phyloP scores from a whole-genome alignment of 768 basidiomycete genomes.

The Leccinum fibrillosum region DNA sequence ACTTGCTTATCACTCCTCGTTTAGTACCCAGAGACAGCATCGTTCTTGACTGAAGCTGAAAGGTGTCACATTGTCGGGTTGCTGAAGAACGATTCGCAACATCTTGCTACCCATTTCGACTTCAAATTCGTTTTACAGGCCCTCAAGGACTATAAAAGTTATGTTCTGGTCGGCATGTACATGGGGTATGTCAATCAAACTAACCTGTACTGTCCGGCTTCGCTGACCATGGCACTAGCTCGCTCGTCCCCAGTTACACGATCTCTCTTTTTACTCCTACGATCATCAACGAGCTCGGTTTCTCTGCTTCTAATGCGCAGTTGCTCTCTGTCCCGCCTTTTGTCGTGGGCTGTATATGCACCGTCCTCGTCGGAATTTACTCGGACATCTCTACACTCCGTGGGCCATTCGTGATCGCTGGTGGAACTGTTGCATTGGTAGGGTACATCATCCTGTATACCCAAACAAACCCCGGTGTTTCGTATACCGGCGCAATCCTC shows the following conservation, averaged over 20 bases:
- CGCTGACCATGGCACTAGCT: slow-evolving; percentile 21
- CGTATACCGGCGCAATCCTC: slow-evolving; percentile 47
- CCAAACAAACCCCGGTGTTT: slow-evolving; percentile 17
- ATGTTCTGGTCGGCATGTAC: slow-evolving; percentile 34
- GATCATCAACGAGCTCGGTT: slow-evolving; percentile 49
- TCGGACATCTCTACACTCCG: slow-evolving; percentile 42
- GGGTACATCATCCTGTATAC: slow-evolving; percentile 51
- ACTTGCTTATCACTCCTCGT: not conserved
- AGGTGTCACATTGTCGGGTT: slow-evolving; percentile 30
- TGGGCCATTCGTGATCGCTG: slow-evolving; percentile 48
- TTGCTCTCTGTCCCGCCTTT: slow-evolving; percentile 49
- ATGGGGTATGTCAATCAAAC: slow-evolving; percentile 32
- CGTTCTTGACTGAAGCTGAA: slow-evolving; percentile 46
- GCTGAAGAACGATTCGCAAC: slow-evolving; percentile 41
- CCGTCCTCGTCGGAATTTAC: slow-evolving; percentile 38
- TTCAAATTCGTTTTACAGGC: slow-evolving; percentile 46
- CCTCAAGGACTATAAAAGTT: slow-evolving; percentile 42
- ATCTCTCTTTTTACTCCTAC: slow-evolving; percentile 51
- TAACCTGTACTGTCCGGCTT: not conserved
- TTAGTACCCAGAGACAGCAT: slow-evolving; percentile 54
- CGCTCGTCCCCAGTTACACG: slow-evolving; percentile 45
- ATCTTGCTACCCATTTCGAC: slow-evolving; percentile 43
- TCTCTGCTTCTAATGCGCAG: slow-evolving; percentile 48
- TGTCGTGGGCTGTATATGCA: slow-evolving; percentile 42
- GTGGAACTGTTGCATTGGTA: slow-evolving; percentile 41